phyloP scores from a whole-genome alignment of 1,284 basidiomycete species.

The Rhodotorula sp. region DNA sequence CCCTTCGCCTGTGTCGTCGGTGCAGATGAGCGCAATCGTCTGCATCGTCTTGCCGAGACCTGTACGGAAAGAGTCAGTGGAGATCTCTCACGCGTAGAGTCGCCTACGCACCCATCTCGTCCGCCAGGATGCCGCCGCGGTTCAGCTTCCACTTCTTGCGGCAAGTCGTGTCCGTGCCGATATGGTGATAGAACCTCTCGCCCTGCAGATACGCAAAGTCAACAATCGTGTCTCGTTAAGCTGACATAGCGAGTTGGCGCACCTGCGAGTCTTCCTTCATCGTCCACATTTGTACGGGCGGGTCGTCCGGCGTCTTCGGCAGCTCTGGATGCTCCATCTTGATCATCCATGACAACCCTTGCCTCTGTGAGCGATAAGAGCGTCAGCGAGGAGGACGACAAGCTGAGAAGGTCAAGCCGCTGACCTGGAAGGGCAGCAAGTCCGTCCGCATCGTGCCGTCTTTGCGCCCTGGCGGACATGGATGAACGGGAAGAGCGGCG shows the following conservation, averaged over 20 bases:
- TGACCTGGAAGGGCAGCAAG: conserved; percentile 35
- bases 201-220: conserved; percentile 53
- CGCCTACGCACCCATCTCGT: conserved; percentile 74
- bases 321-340: conserved; percentile 38
- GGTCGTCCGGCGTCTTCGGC: conserved; percentile 54
- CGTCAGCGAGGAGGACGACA: not conserved
- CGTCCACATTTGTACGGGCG: conserved; percentile 84
- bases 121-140: conserved; percentile 77
- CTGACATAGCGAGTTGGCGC: conserved; percentile 49
- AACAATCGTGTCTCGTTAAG: conserved; percentile 6
- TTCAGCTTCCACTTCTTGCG: conserved; percentile 62
- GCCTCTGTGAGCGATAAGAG: conserved; percentile 8
- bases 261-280: conserved; percentile 57
- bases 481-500: conserved; percentile 20
- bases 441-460: conserved; percentile 35
- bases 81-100: not conserved
- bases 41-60: conserved; percentile 64
- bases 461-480: conserved; percentile 35
- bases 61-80: conserved; percentile 51
- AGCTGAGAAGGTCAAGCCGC: not conserved
- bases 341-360: conserved; percentile 42
- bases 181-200: conserved; percentile 51
- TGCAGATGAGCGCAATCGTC: conserved; percentile 59
- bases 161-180: conserved; percentile 76
- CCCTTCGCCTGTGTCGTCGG: conserved; percentile 41